Percentiles rank a stretch among this genome's conserved stretches.
phyloP scores from a whole-genome alignment of 805 yeast genomes.

The Osmozyma mogii region DNA sequence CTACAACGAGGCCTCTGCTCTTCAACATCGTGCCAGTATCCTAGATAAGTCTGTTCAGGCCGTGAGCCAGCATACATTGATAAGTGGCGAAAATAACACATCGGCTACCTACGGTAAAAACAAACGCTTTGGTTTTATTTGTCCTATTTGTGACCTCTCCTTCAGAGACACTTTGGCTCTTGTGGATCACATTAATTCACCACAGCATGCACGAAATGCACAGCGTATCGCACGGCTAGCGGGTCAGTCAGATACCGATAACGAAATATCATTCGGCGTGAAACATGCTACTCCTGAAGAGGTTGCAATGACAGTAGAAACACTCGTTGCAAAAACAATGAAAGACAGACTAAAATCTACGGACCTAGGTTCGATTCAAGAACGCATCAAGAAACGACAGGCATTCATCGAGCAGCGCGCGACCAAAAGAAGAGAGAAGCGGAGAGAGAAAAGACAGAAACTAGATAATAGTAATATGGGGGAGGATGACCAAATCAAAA shows the following conservation, averaged over 20 bases:
- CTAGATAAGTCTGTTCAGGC: conserved; percentile 24
- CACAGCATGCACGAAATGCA: conserved; percentile 42
- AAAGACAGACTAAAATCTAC: no score
- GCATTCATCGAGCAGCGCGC: conserved; percentile 29
- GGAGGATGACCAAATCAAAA: conserved; percentile 18
- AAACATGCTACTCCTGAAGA: conserved; percentile 28
- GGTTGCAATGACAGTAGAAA: conserved; percentile 23
- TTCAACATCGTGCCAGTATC: conserved; percentile 26
- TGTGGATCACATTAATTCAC: conserved; percentile 77
- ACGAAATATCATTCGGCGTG: conserved; percentile 20
- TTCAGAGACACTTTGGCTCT: conserved; percentile 77
- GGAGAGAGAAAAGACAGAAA: conserved; percentile 14
- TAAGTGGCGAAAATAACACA: conserved; percentile 15
- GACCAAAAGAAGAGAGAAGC: conserved; percentile 20
- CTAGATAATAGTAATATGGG: conserved; percentile 8
- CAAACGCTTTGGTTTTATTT: conserved; percentile 78
- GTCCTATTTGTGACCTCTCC: conserved; percentile 72
- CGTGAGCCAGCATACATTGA: conserved; percentile 26
- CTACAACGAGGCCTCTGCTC: conserved; percentile 13
- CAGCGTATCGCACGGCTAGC: conserved; percentile 16
- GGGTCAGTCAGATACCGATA: conserved; percentile 7
- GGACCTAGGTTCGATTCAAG: conserved; percentile 32
- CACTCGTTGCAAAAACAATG: conserved; percentile 16
- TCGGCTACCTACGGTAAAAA: conserved; percentile 18
- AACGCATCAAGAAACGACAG: conserved; percentile 33